Evolutionary conservation across 768 basidiomycete species (phyloP), one percentile per base, ranked within the genome.

Genomic region (Rhodosporidiobolus sp.): DNA sequence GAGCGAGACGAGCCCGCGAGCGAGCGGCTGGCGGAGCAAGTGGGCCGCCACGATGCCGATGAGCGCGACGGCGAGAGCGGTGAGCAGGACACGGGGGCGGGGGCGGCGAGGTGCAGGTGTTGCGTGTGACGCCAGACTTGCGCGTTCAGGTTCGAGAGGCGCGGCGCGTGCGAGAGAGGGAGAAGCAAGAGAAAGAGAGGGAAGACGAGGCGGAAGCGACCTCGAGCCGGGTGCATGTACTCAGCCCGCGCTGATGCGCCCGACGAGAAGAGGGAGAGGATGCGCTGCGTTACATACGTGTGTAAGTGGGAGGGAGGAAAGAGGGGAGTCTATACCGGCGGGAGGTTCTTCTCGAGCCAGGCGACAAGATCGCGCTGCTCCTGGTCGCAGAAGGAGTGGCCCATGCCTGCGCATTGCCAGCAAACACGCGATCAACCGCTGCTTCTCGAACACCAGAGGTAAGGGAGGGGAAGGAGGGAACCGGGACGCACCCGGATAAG

Each of bases 301-400:
- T 9, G 45, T 14, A n/a, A 19, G 26, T 14, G 30, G 5, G 17
- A 58, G 32, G 16, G n/a, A 35, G 34, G 10, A 53, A 19, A n/a
- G n/a, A n/a, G n/a, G n/a, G n/a, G n/a, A 7, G 32, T 24, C 24
- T 35, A 63, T 53, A 49, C 63, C 22, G 59, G 52, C 9, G 72
- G 72, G 26, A 73, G 45, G 16, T 63, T 49, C 34, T 43, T 50
- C 0, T 14, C 0, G 16, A 74, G 26, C n/a, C 52, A 74, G 22
- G 7, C 22, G 52, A 70, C 73, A 10, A 74, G 38, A 32, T 75
- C 74, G 4, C 1, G 28, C 50, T 75, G 74, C 50, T 75, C 74
- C 24, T 67, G 53, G 0, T 24, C 53, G 64, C 74, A 75, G 32
- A 75, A 46, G 19, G 58, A 57, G 43, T 75, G 74, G 12, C 32